Conservation (phyloP, 2,329 filamentous ascomycete species). For the Penicillium nordicum region DNA sequence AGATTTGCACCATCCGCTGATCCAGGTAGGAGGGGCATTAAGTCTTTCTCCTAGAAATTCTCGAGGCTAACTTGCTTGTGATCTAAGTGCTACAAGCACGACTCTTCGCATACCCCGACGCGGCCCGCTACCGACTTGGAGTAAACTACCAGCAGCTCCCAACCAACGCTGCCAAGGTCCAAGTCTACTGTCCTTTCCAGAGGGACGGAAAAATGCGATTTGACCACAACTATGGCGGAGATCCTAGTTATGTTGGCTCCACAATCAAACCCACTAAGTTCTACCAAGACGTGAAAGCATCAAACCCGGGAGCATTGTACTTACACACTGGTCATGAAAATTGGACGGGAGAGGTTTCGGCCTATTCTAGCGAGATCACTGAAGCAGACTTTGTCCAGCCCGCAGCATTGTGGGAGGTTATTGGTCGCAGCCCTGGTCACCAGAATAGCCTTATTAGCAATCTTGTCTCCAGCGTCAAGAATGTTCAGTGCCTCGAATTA, state of each 20-base stretch:
- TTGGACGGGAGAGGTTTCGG: constrained; percentile 26
- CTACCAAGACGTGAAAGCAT: background rate
- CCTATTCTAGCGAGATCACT: constrained; percentile 20
- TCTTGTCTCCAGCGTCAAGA: constrained; percentile 20
- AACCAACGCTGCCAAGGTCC: constrained; percentile 35
- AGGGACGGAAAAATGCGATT: constrained; percentile 39
- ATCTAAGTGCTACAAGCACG: constrained; percentile 56
- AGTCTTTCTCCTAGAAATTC: background rate
- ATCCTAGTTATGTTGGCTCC: constrained; percentile 53
- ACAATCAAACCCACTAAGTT: constrained; percentile 26
- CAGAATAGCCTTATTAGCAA: constrained; percentile 34
- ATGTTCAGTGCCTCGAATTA: constrained; percentile 21
- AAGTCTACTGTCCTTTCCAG: constrained; percentile 53
- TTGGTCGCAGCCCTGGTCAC: constrained; percentile 32
- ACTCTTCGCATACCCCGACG: constrained; percentile 61
- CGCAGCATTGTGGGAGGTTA: constrained; percentile 30
- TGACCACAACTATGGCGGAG: constrained; percentile 55
- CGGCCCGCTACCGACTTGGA: constrained; percentile 41
- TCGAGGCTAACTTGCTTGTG: background rate
- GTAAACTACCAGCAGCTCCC: constrained; percentile 44
- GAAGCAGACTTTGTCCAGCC: constrained; percentile 33
- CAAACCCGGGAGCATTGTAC: constrained; percentile 4
- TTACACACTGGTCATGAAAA: constrained; percentile 30
- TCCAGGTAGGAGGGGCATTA: constrained; percentile 39
- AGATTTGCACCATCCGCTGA: constrained; percentile 63